Evolutionary conservation across 2,329 filamentous ascomycete genomes (phyloP), one percentile per base, ranked within the genome.

Genomic region (Penicillium sp.): DNA sequence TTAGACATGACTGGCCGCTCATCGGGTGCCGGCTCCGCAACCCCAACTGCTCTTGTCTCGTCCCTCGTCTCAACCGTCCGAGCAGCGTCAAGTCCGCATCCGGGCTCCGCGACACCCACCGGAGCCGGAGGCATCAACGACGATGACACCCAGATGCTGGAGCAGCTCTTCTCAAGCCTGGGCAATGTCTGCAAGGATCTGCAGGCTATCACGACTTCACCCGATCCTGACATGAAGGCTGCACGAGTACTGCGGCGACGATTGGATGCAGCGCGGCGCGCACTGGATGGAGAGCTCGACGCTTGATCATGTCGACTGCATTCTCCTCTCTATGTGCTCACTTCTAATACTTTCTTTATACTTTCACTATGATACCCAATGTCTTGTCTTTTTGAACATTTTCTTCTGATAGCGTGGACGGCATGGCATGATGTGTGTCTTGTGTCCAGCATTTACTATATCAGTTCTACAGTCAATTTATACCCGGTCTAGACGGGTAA

Each of bases 231-330:
- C 71, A 72, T 56, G 71, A 78, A 50, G 77, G 77, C 59, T 71
- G 81, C 53, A 81, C 88, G 58, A 47, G 76, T 85, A 51, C 83
- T 87, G 67, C 77, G 89, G 52, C 76, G 86, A 55, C 78, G 87
- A 57, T 78, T 95, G 44, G 88, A 95, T 57, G 81, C 83, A 45
- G 90, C 89, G 4, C 82, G 84, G 52, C 78, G 81, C 45, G 79
- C 88, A 3, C 74, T 95, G 27, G 88, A 92, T 57, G 88, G 88
- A 4, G 72, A 83, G 51, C 78, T 84, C 55, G 76, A 76, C 56
- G 55, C 59, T 57, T 68, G 45, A 62, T 52, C 13, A 40, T 24
- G 3, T 29, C 25, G 24, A 42, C 35, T 46, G 27, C n/a, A 23
- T 40, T 33, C 38, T 49, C 45, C 33, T 49, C 45, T 53, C 23